Base-by-base conservation (phyloP, 2,329 filamentous ascomycete genomes). In the Boeremia lycopersici region DNA sequence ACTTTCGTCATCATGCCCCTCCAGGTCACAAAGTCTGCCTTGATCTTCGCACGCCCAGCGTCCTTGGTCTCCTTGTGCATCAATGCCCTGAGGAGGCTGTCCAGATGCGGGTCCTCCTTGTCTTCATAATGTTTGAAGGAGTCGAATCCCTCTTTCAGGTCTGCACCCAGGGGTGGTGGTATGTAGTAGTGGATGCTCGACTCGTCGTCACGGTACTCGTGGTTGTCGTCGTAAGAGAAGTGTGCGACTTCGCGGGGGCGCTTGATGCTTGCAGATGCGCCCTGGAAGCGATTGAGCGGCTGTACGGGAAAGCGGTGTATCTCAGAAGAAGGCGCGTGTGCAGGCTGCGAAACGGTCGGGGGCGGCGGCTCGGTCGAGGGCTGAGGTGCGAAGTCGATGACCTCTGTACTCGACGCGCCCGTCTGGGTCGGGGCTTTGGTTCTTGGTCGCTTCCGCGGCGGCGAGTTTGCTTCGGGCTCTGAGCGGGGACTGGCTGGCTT, bases 1-100 rank as follows among this genome's bases (percentile, higher is more conserved):
- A 93, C 91, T 83, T 97, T 99, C 59, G 95, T 98, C 88, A 99
- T 93, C 91, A 98, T 97, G 33, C 95, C 95, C 68, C 95, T 83
- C 93, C 93, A 99, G 1, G 93, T 98, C 46, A 98, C 82, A 40
- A 98, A 74, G 65, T 96, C 86, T 2, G 89, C 88, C 57, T 92
- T 87, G 29, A 88, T 86, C 69, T 83, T 87, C 67, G 84, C 81
- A 2, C 84, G 83, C 11, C 42, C 29, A 13, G 48, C 47, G 0
- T 82, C 85, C 61, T 86, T 81, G 72, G 87, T 81, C 76, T 98
- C 95, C 62, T 90, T 81, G 25, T 84, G 82, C 43, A 86, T 80
- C 40, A 99, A 85, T 1, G 92, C 88, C 56, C 85, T 87, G 19
- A 99, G 79, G 28, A 99, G 79, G 57, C 89, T 89, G 51, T 96